phyloP scores from a whole-genome alignment of 2,329 filamentous ascomycete species.

The Fusarium marasasianum region DNA sequence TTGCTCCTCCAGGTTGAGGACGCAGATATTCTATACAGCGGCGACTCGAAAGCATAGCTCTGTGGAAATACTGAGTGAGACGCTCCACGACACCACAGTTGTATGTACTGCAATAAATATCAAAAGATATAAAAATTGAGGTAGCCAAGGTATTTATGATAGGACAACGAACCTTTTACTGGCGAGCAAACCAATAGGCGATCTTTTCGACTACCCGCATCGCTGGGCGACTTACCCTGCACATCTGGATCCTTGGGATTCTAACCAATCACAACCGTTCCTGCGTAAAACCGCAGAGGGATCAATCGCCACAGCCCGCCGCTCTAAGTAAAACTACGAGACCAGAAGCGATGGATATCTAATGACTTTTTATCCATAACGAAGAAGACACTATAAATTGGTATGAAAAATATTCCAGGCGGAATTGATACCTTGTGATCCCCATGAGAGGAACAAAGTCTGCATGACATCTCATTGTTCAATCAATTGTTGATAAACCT shows the following conservation, averaged over 20 bases:
- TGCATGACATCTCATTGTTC: fast-evolving
- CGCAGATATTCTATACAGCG: too few species aligned
- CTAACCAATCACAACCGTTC: not conserved
- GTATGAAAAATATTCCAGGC: fast-evolving
- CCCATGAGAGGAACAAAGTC: fast-evolving
- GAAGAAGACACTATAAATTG: not conserved
- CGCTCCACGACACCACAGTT: fast-evolving
- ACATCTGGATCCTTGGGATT: fast-evolving
- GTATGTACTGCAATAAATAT: fast-evolving
- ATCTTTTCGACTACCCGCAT: fast-evolving
- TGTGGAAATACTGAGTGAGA: too few species aligned
- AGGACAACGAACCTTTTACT: fast-evolving
- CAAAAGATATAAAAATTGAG: too few species aligned
- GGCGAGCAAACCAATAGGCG: fast-evolving
- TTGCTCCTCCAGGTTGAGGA: too few species aligned
- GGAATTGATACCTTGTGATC: fast-evolving
- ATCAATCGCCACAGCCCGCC: not conserved
- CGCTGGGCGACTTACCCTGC: not conserved
- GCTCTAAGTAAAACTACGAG: not conserved
- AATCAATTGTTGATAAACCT: fast-evolving
- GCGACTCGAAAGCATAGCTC: too few species aligned
- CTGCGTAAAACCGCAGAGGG: not conserved
- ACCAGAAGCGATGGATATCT: not conserved
- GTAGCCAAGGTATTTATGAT: fast-evolving
- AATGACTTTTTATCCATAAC: fast-evolving